phyloP scores from a whole-genome alignment of 768 basidiomycete genomes.

The Pleurotus eryngii region DNA sequence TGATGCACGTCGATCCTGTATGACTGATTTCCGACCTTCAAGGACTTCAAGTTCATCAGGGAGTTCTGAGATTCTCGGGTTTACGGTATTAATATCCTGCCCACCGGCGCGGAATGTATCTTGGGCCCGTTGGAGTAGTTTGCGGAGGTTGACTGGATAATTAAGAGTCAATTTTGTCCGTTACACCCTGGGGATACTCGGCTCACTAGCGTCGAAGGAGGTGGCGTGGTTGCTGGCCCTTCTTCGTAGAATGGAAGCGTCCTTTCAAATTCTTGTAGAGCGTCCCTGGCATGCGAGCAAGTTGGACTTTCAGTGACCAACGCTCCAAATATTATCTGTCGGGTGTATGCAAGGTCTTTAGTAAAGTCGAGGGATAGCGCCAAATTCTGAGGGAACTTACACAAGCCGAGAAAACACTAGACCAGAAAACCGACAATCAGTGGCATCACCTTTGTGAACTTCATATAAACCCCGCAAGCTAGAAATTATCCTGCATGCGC shows the following conservation, averaged over 20 bases:
- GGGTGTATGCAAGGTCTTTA: neutral
- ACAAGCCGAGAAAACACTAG: constrained; percentile 44
- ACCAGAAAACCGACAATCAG: constrained; percentile 51
- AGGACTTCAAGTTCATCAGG: constrained; percentile 36
- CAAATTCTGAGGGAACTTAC: constrained; percentile 26
- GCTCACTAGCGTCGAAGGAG: constrained; percentile 32
- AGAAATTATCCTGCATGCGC: constrained; percentile 40
- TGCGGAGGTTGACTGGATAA: constrained; percentile 33
- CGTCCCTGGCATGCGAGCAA: constrained; percentile 36
- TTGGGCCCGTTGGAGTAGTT: constrained; percentile 33
- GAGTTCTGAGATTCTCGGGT: neutral
- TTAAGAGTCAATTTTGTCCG: neutral
- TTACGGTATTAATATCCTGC: neutral
- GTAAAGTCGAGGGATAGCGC: neutral
- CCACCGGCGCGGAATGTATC: constrained; percentile 23
- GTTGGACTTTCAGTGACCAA: constrained; percentile 44
- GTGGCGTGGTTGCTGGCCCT: constrained; percentile 35
- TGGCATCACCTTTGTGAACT: constrained; percentile 29
- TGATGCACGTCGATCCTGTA: constrained; percentile 25
- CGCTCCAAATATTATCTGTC: constrained; percentile 42
- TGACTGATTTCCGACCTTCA: constrained; percentile 33
- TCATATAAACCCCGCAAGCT: constrained; percentile 34
- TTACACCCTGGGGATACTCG: neutral
- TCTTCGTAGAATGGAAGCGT: constrained; percentile 39
- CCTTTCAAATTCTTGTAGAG: constrained; percentile 34